Evolutionary conservation across 768 basidiomycete genomes (phyloP), one percentile per base, ranked within the genome.

Genomic region (Trametopsis cervina): DNA sequence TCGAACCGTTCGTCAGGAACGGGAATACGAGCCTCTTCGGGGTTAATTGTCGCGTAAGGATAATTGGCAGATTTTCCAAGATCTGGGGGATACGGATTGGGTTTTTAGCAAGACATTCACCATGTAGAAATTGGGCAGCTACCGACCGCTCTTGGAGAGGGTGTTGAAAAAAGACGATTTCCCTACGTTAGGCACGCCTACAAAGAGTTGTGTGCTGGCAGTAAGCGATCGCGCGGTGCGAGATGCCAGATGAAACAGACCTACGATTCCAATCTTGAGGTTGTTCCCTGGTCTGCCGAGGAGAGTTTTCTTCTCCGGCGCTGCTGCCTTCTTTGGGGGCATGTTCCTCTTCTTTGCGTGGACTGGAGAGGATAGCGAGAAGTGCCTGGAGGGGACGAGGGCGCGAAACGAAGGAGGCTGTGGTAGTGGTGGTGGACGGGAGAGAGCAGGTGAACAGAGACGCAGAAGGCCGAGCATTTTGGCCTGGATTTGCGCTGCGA

Each of bases 151-250:
- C 59, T 93, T 80, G 25, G 95, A 94, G 44, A 98, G 79, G 33
- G 76, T 86, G 67, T 99, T 99, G 81, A 99, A 99, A 69, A 98
- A 95, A n/a, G 93, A 96, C 0, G 90, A 93, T 69, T 99, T 98
- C 54, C 96, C 96, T 57, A 98, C 95, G 65, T 99, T 97, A 45
- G 95, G 93, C 35, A 96, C 68, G 64, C 89, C 89, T 92, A 44
- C n/a, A 4, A 3, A 4, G 11, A 44, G 23, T 27, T 49, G n/a
- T 51, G 39, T 51, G n/a, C n/a, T n/a, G n/a, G n/a, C n/a, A n/a
- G n/a, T n/a, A 33, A 49, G 48, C 50, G 36, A 24, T 25, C 21
- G 36, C 27, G 6, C 29, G 35, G 25, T 35, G 49, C 55, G 51
- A 51, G n/a, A 27, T n/a, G 25, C 29, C 7, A 47, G 48, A 50